Base-by-base conservation (phyloP, 371 early-diverging fungal genomes). In the Rhizopus arrhizus region DNA sequence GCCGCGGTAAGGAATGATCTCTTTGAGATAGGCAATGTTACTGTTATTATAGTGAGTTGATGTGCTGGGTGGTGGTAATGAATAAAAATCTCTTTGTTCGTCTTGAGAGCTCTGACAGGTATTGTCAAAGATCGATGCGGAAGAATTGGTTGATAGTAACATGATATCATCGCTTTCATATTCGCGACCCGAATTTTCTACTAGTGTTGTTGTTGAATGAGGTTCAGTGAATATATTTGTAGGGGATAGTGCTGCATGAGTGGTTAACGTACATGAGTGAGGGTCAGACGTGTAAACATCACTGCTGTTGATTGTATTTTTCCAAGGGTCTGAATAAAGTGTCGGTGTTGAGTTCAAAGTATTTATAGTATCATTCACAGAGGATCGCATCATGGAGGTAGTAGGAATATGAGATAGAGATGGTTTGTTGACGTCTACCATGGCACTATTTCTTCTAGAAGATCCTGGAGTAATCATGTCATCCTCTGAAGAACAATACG, bases 1-100 rank as follows among this genome's bases (percentile, higher is more conserved):
- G 4, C 92, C 91, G 51, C 82, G 75, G 51, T 77, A 74, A 5
- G 91, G 91, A 38, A 38, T 11, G 5, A 51, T 16, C 9, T 32
- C 11, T n/a, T 35, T 32, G 34, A 51, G 12, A 49, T 49, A 38
- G 13, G 40, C 40, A 22, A 22, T 22, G 22, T 22, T 22, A 22
- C 22, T 22, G 22, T 22, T 22, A 22, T 22, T 22, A 22, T 22
- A 22, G 22, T 22, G 22, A 22, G 22, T 22, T 22, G 22, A 22
- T 22, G 22, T 22, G 22, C 22, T 22, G 22, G 22, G 22, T 22
- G 22, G 22, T 22, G 22, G 22, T 22, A 22, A 22, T 22, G 22
- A 22, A 22, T 22, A 22, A 22, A 22, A 22, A 22, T 22, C 22
- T 22, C 22, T 2, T 22, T 22, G 1, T 22, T 22, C 2, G 22